Conservation (phyloP, 139 green algal species). For the Ulvella scutata region DNA sequence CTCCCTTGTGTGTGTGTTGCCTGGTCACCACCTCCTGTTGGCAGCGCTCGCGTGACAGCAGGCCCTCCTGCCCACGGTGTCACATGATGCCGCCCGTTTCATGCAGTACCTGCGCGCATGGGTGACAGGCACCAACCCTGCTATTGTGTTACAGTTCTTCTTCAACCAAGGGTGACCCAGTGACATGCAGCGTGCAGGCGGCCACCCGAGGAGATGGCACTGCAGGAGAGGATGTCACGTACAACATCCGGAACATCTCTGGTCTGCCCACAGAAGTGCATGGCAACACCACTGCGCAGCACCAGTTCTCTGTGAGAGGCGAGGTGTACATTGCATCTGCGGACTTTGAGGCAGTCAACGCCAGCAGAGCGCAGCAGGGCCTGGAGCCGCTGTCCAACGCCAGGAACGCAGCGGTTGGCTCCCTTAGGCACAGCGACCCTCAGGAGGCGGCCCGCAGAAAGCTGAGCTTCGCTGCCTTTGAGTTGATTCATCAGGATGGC, state of each 20-base stretch:
- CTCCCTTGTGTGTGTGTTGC: too few species aligned
- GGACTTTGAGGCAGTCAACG: slow-evolving; percentile 25
- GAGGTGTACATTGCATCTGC: slow-evolving; percentile 27
- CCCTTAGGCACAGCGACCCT: slow-evolving; percentile 23
- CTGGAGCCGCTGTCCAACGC: slow-evolving; percentile 23
- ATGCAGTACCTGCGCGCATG: not conserved
- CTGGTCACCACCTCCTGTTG: too few species aligned
- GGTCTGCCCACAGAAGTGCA: slow-evolving; percentile 11
- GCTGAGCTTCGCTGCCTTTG: slow-evolving; percentile 31
- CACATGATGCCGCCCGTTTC: too few species aligned
- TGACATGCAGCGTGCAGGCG: not conserved
- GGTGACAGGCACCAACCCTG: too few species aligned
- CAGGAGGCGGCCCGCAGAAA: slow-evolving; percentile 7
- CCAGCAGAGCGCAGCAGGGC: not conserved
- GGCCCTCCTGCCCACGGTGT: too few species aligned
- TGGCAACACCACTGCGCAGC: not conserved
- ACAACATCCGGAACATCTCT: slow-evolving; percentile 15
- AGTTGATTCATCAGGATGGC: not conserved
- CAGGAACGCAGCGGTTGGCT: slow-evolving; percentile 29
- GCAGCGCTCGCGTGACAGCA: too few species aligned
- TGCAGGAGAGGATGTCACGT: slow-evolving; percentile 34
- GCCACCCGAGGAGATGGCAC: slow-evolving; percentile 31
- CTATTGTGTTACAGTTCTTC: too few species aligned
- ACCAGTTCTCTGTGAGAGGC: slow-evolving; percentile 27
- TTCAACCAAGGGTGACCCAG: too few species aligned